Evolutionary conservation across 2,329 filamentous ascomycete genomes (phyloP).

Genomic region (Diaporthe longicolla): DNA sequence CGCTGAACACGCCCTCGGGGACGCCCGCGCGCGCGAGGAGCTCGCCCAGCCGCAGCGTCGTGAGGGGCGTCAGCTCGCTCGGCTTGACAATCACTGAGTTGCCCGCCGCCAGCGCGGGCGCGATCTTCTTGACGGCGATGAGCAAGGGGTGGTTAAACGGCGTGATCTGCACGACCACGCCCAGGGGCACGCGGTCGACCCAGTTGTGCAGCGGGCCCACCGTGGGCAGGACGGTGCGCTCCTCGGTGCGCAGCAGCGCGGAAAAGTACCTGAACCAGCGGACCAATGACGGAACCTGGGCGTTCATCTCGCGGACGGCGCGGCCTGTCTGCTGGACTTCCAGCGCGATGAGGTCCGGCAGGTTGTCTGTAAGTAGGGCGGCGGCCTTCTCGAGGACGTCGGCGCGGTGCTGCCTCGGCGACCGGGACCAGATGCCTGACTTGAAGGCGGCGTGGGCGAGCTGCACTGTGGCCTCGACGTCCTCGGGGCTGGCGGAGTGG

Average conservation of each 20-base stretch:
- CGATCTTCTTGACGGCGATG: constrained; percentile 72
- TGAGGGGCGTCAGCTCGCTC: constrained; percentile 73
- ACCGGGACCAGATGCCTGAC: constrained; percentile 69
- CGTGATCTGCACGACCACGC: constrained; percentile 70
- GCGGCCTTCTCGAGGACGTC: constrained; percentile 74
- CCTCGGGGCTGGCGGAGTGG: constrained; percentile 60
- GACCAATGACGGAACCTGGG: constrained; percentile 75
- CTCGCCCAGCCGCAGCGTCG: constrained; percentile 70
- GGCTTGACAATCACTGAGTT: constrained; percentile 74
- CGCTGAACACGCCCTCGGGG: constrained; percentile 77
- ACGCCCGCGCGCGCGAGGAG: constrained; percentile 77
- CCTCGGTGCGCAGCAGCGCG: constrained; percentile 75
- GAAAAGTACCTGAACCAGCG: constrained; percentile 83
- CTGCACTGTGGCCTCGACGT: constrained; percentile 59
- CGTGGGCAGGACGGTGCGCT: constrained; percentile 76
- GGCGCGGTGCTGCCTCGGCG: constrained; percentile 70
- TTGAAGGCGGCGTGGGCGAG: constrained; percentile 62
- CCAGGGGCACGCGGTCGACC: constrained; percentile 67
- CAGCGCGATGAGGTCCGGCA: constrained; percentile 71
- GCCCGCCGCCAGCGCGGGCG: constrained; percentile 71
- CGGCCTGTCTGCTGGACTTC: constrained; percentile 79
- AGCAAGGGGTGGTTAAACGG: constrained; percentile 72
- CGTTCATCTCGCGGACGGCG: constrained; percentile 77
- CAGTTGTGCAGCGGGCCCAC: constrained; percentile 71
- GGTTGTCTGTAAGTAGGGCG: constrained; percentile 62